Evolutionary conservation across 2,329 filamentous ascomycete species (phyloP), one percentile per base, ranked within the genome.

Genomic region (Fusarium albosuccineum): DNA sequence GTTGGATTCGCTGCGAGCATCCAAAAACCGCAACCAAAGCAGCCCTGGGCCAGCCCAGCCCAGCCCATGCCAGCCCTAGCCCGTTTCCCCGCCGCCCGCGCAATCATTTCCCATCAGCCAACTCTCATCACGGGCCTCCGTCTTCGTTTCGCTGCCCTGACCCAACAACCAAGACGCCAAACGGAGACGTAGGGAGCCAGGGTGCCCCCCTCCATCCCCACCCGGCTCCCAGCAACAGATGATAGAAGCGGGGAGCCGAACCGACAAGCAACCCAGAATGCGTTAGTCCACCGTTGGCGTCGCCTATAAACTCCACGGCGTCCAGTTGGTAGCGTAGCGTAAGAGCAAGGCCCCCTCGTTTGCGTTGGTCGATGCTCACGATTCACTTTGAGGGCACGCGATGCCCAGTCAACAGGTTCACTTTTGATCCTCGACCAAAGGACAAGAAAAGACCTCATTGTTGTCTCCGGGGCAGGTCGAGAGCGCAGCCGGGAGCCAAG

Each of bases 231-330:
- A 67, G 66, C 66, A 67, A 64, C 64, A 61, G 50, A 55, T 53
- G 48, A 52, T 57, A 50, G 57, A 60, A 68, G 64, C 69, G 69
- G 69, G 66, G 69, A 70, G 67, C 56, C 60, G 60, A 67, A 55
- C 54, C 55, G 58, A 58, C 51, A 49, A 66, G 52, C 60, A 55
- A 26, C 41, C 56, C 55, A 68, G 62, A 58, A 67, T 52, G 39
- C 50, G 34, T 69, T 72, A 72, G 68, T 62, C 64, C 61, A 62
- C 67, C 60, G 66, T 66, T 71, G 68, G 63, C 50, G 51, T 57
- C 34, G 61, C 59, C 58, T 60, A 60, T 56, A 64, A 54, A 61
- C 39, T 56, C 46, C 39, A 57, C 66, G 54, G 64, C 66, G 65
- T 50, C 44, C 56, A 56, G 54, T 57, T n/a, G 41, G 54, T 57